These are phyloP conservation scores for Hypoxylon sp. DNA, from an alignment of 2,329 filamentous ascomycete genomes.

Conservation along the genomic window DNA sequence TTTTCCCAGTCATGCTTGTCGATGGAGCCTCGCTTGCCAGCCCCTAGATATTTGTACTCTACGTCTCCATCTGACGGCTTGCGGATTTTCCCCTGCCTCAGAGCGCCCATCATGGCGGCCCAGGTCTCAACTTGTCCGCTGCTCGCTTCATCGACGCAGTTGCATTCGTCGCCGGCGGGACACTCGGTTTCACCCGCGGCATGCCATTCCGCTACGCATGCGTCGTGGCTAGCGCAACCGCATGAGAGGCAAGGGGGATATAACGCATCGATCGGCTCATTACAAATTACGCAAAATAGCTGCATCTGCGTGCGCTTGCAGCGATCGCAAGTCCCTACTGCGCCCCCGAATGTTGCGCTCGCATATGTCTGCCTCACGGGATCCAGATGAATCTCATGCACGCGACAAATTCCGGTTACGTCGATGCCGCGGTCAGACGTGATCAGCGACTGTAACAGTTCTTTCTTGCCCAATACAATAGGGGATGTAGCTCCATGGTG, in stretches of 20 bases:
- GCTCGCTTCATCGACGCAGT: slow-evolving; percentile 69
- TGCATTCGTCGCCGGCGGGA: slow-evolving; percentile 74
- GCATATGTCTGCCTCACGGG: slow-evolving; percentile 66
- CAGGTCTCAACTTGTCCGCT: slow-evolving; percentile 71
- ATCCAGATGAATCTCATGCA: slow-evolving; percentile 73
- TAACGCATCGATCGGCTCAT: slow-evolving; percentile 69
- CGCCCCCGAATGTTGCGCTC: slow-evolving; percentile 56
- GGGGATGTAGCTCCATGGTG: slow-evolving; percentile 60
- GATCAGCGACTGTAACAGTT: slow-evolving; percentile 63
- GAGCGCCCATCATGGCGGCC: slow-evolving; percentile 65
- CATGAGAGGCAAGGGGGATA: slow-evolving; percentile 73
- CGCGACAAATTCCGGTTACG: slow-evolving; percentile 71
- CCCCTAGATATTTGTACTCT: slow-evolving; percentile 10
- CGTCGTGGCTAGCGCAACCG: slow-evolving; percentile 71
- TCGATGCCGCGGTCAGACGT: slow-evolving; percentile 70
- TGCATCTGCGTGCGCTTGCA: slow-evolving; percentile 69
- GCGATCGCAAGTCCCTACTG: slow-evolving; percentile 57
- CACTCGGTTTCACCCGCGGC: slow-evolving; percentile 68
- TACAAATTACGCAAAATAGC: slow-evolving; percentile 72
- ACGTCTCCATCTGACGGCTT: slow-evolving; percentile 43
- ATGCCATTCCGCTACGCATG: slow-evolving; percentile 71
- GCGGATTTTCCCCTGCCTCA: slow-evolving; percentile 54
- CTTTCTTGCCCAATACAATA: slow-evolving; percentile 69
- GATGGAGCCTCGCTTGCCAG: slow-evolving; percentile 43
- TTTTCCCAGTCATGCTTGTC: slow-evolving; percentile 56